phyloP scores from a whole-genome alignment of 352 stramenopile genomes.

The Blastocystis sp. region DNA sequence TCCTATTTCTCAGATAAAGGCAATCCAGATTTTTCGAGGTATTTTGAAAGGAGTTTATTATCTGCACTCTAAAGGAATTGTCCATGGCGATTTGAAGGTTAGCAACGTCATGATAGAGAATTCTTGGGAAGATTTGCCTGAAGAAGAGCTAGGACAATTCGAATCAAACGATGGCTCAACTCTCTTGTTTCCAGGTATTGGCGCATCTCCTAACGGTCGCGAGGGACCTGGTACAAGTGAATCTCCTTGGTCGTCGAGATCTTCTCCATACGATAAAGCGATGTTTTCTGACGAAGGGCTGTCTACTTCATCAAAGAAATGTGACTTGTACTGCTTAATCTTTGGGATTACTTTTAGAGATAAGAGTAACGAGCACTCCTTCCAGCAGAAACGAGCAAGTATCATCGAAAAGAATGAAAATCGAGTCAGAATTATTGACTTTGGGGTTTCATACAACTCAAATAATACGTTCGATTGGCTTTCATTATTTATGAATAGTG shows the following conservation, averaged over 20 bases:
- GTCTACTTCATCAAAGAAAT: background rate
- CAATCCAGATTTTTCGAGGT: conserved; percentile 34
- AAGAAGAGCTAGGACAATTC: background rate
- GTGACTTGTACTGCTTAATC: background rate
- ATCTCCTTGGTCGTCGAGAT: conserved; percentile 7
- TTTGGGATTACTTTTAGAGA: background rate
- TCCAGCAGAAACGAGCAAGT: background rate
- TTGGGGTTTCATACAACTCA: conserved; percentile 21
- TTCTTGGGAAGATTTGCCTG: conserved; percentile 22
- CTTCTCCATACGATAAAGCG: background rate
- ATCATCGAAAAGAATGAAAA: conserved; percentile 41
- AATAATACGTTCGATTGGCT: background rate
- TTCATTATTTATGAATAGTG: background rate
- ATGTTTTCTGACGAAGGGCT: background rate
- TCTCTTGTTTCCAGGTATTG: background rate
- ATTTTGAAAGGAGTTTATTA: conserved; percentile 83
- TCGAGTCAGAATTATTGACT: conserved; percentile 45
- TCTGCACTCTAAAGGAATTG: conserved; percentile 87
- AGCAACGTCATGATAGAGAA: conserved; percentile 81
- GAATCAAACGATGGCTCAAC: background rate
- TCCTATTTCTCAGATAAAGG: conserved; percentile 14
- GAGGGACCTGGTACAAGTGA: background rate
- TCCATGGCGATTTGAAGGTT: conserved; percentile 90
- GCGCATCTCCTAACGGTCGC: background rate
- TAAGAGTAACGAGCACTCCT: background rate